A percentile compares a stretch with the other conserved stretches of the same genome.
Conservation (phyloP, 208 protist genomes). For the Acanthamoeba royreba region DNA sequence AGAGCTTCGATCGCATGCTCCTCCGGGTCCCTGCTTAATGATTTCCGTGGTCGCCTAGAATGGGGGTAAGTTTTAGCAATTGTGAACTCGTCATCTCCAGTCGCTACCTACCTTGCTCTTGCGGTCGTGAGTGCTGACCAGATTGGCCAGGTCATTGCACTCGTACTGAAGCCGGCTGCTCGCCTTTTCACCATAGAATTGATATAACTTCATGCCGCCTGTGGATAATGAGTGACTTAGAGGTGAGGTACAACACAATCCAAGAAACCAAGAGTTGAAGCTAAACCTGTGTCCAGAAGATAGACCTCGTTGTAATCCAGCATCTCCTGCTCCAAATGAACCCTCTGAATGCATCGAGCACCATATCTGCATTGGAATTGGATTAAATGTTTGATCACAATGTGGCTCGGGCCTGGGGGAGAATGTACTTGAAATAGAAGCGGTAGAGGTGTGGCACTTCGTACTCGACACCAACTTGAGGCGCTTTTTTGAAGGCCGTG, state of each 20-base stretch:
- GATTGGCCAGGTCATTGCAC: background rate
- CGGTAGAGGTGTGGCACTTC: background rate
- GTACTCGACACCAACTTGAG: background rate
- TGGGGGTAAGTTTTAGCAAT: too few species aligned
- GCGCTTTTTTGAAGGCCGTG: background rate
- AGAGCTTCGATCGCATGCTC: background rate
- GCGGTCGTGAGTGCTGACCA: background rate
- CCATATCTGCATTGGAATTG: background rate
- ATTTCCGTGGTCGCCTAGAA: background rate
- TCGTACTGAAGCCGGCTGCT: background rate
- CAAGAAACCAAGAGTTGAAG: too few species aligned
- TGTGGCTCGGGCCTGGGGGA: background rate
- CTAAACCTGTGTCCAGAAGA: background rate
- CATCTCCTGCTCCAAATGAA: background rate
- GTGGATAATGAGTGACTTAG: too few species aligned
- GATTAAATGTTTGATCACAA: background rate
- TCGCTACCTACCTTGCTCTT: too few species aligned
- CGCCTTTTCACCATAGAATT: background rate
- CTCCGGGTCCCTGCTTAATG: background rate
- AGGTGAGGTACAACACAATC: too few species aligned
- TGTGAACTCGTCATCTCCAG: too few species aligned
- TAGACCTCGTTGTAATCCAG: slow-evolving; percentile 30
- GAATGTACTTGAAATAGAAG: background rate
- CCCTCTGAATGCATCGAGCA: background rate
- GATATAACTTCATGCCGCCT: background rate